Conservation (phyloP, 495 filamentous ascomycete genomes). For the Venustampulla echinocandica region DNA sequence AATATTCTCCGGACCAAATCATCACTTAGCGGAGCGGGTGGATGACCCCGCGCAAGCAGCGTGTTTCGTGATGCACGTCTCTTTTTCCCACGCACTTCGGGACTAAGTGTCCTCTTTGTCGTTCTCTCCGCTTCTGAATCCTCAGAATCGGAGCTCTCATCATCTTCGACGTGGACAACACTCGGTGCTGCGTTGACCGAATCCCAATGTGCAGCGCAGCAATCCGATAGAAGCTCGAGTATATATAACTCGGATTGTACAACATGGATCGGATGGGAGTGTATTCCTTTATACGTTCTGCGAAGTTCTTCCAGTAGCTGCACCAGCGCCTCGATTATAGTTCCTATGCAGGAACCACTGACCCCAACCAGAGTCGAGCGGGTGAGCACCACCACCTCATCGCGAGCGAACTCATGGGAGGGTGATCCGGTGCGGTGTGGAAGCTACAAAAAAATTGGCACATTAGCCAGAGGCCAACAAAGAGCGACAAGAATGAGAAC, state of each 20-base stretch:
- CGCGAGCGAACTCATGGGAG: constrained; percentile 46
- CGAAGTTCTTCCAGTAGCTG: constrained; percentile 39
- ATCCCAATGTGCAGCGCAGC: constrained; percentile 50
- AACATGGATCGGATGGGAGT: constrained; percentile 42
- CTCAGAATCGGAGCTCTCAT: constrained; percentile 19
- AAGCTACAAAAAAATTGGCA: constrained; percentile 35
- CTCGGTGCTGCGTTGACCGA: constrained; percentile 24
- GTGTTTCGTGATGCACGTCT: constrained; percentile 16
- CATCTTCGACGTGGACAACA: constrained; percentile 7
- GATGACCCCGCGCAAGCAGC: constrained; percentile 5
- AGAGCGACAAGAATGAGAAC: no score
- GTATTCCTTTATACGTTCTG: constrained; percentile 35
- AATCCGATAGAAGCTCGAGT: constrained; percentile 53
- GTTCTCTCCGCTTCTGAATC: constrained; percentile 23
- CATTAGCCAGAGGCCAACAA: constrained; percentile 10
- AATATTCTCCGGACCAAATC: constrained; percentile 18
- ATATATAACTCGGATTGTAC: constrained; percentile 52
- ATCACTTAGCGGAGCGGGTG: constrained; percentile 16
- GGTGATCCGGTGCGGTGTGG: constrained; percentile 55
- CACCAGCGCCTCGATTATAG: constrained; percentile 49
- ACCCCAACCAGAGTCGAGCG: constrained; percentile 52
- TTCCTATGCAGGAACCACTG: constrained; percentile 36
- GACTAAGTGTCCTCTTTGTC: not conserved
- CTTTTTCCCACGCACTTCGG: constrained; percentile 2
- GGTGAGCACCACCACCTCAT: constrained; percentile 52